Conservation (phyloP, 164 flowering plant species). For the Sextonia rubra region DNA sequence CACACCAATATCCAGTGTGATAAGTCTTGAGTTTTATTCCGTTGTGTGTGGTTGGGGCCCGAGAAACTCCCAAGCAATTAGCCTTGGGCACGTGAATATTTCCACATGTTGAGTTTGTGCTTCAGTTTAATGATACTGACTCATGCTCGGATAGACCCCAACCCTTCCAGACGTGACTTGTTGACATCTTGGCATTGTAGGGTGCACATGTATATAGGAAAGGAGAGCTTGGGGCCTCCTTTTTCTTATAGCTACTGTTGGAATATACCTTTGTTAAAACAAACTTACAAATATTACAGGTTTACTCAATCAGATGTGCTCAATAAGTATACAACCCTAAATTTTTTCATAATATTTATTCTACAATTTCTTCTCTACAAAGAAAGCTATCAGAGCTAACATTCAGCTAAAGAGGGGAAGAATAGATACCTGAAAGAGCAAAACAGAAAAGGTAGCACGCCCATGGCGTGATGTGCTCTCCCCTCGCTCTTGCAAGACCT, state of each 20-base stretch:
- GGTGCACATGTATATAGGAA: no score
- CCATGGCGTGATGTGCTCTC: constrained; percentile 99
- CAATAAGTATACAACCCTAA: not conserved
- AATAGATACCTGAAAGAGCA: constrained; percentile 82
- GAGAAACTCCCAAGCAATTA: no score
- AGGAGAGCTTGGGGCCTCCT: no score
- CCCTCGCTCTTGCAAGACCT: constrained; percentile 98
- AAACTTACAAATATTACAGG: not conserved
- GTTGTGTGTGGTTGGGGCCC: no score
- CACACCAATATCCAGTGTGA: no score
- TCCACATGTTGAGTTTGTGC: no score
- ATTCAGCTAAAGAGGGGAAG: constrained; percentile 4
- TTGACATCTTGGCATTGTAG: no score
- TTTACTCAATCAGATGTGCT: not conserved
- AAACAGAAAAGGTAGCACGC: constrained; percentile 97
- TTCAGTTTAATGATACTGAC: no score
- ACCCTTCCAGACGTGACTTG: no score
- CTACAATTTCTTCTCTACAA: not conserved
- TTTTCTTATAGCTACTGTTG: not conserved
- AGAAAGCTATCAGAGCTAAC: not conserved
- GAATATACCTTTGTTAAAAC: not conserved
- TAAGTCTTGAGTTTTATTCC: no score
- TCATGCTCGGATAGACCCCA: no score
- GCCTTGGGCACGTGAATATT: no score
- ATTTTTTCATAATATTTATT: not conserved